These are phyloP conservation scores for Allium sativum DNA, from an alignment of 106 monocot genomes.

Conservation along the genomic window DNA sequence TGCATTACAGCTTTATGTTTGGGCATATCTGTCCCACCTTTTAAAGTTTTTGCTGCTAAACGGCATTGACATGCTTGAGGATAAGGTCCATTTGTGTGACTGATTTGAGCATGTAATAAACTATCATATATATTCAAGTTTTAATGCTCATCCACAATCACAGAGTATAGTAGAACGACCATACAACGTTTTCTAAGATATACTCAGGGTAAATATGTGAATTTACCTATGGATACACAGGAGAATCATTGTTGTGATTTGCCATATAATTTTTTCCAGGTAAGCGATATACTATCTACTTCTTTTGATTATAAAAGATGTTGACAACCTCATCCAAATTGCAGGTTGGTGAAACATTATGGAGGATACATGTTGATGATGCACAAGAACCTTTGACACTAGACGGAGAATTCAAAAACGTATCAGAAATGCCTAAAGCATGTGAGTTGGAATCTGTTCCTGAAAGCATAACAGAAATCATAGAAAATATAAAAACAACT, in stretches of 20 bases:
- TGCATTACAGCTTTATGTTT: too few relatives aligned
- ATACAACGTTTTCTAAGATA: too few relatives aligned
- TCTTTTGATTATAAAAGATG: background rate
- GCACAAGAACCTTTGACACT: conserved; percentile 11
- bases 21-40: too few relatives aligned
- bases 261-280: background rate
- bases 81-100: too few relatives aligned
- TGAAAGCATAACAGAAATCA: conserved; percentile 16
- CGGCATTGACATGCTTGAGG: too few relatives aligned
- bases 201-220: too few relatives aligned
- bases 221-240: background rate
- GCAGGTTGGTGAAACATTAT: conserved; percentile 94
- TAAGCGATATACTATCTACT: background rate
- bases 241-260: background rate
- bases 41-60: too few relatives aligned
- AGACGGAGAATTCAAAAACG: conserved; percentile 14
- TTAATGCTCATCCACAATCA: too few relatives aligned
- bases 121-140: too few relatives aligned
- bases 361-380: conserved; percentile 70
- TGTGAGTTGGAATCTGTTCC: conserved; percentile 10
- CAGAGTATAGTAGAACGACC: too few relatives aligned
- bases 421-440: conserved; percentile 7
- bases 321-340: conserved; percentile 3
- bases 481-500: conserved; percentile 11
- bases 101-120: too few relatives aligned